Percentiles rank a stretch among this genome's conserved stretches.
phyloP scores from a whole-genome alignment of 768 basidiomycete species.

The Panus rudis region DNA sequence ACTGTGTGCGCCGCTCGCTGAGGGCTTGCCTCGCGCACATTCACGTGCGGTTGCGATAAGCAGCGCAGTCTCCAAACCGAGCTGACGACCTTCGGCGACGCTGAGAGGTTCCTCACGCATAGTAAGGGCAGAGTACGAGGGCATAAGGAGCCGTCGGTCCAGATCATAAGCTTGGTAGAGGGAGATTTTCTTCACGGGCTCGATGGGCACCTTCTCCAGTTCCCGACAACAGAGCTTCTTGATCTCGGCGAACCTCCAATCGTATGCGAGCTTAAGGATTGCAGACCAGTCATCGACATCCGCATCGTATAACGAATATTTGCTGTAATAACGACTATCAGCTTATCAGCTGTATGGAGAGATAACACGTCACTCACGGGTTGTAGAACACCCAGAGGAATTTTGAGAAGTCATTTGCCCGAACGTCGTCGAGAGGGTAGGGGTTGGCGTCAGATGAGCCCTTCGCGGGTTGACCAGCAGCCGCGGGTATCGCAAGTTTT shows the following conservation, averaged over 20 bases:
- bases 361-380: slow-evolving; percentile 16
- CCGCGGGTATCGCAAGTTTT: slow-evolving; percentile 12
- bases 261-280: slow-evolving; percentile 45
- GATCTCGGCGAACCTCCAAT: slow-evolving; percentile 50
- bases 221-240: slow-evolving; percentile 46
- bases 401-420: slow-evolving; percentile 21
- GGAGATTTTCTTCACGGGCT: slow-evolving; percentile 45
- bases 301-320: slow-evolving; percentile 49
- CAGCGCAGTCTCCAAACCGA: slow-evolving; percentile 54
- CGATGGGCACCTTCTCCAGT: slow-evolving; percentile 36
- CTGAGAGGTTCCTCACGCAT: slow-evolving; percentile 43
- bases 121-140: slow-evolving; percentile 46
- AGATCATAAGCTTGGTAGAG: slow-evolving; percentile 49
- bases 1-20: slow-evolving; percentile 18
- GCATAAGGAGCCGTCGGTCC: slow-evolving; percentile 40
- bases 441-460: slow-evolving; percentile 25
- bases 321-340: slow-evolving; percentile 26
- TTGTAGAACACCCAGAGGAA: slow-evolving; percentile 29
- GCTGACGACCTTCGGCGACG: slow-evolving; percentile 43
- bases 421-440: slow-evolving; percentile 21
- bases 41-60: slow-evolving; percentile 51
- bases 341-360: background rate
- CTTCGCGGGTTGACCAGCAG: slow-evolving; percentile 16
- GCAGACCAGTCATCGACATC: slow-evolving; percentile 43
- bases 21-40: slow-evolving; percentile 28